phyloP scores from a whole-genome alignment of 208 protist genomes.

The Tritrichomonas foetus region DNA sequence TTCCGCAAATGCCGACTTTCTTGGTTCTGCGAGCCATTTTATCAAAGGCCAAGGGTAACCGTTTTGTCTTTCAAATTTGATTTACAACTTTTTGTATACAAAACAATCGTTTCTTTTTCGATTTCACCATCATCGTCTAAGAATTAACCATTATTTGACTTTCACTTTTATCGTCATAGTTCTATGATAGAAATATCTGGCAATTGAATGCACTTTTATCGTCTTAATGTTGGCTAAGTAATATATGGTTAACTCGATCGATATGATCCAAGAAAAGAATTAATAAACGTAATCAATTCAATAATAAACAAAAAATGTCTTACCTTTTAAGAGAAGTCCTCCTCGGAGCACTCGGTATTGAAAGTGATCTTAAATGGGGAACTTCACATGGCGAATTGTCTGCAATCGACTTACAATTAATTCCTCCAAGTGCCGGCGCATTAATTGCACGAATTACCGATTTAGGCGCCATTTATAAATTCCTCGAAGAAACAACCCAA shows the following conservation, averaged over 20 bases:
- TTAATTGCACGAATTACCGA: neutral
- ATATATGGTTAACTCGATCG: neutral
- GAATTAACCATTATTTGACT: too few species aligned
- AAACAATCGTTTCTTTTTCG: too few species aligned
- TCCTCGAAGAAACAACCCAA: slow-evolving; percentile 22
- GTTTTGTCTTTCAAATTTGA: too few species aligned
- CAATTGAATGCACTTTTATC: too few species aligned
- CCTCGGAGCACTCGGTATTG: neutral
- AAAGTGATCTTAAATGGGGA: neutral
- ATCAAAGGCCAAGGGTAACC: too few species aligned
- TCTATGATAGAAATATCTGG: too few species aligned
- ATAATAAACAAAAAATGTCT: neutral
- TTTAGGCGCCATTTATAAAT: neutral
- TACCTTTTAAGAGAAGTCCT: neutral
- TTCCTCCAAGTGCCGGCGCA: neutral
- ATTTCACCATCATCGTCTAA: too few species aligned
- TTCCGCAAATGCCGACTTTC: slow-evolving; percentile 66
- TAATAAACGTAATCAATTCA: neutral
- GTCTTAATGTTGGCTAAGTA: too few species aligned
- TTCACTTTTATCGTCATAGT: too few species aligned
- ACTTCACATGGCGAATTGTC: neutral
- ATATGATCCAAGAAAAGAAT: neutral
- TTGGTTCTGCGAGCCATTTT: too few species aligned
- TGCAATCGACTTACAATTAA: neutral
- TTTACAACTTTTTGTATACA: too few species aligned